phyloP scores from a whole-genome alignment of 2,329 filamentous ascomycete species.

The Beauveria caledonica region DNA sequence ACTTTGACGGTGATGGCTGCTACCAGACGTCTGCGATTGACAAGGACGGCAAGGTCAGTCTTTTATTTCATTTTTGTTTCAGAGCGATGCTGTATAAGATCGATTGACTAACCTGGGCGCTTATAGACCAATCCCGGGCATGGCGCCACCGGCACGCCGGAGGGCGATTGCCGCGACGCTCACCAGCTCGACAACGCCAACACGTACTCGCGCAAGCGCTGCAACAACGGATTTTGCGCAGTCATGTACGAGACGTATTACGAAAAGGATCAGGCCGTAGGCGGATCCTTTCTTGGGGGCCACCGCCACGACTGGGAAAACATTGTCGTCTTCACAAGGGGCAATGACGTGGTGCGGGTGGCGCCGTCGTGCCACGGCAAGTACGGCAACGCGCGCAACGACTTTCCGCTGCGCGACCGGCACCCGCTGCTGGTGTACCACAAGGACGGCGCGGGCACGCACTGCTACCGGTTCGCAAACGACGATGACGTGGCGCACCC shows the following conservation, averaged over 20 bases:
- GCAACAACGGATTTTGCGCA: slow-evolving; percentile 27
- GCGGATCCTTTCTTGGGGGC: slow-evolving; percentile 23
- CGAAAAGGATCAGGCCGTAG: slow-evolving; percentile 34
- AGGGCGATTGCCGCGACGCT: slow-evolving; percentile 23
- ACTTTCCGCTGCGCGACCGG: slow-evolving; percentile 16
- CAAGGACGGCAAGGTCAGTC: slow-evolving; percentile 21
- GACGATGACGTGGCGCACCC: slow-evolving; percentile 17
- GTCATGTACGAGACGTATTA: slow-evolving; percentile 31
- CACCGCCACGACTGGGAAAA: slow-evolving; percentile 37
- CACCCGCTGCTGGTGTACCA: slow-evolving; percentile 22
- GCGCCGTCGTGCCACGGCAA: slow-evolving; percentile 22
- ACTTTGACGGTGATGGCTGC: slow-evolving; percentile 33
- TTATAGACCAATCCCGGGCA: slow-evolving; percentile 21
- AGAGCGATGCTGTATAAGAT: background rate
- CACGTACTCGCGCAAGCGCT: slow-evolving; percentile 23
- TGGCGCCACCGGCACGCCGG: slow-evolving; percentile 20
- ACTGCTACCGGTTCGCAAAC: slow-evolving; percentile 25
- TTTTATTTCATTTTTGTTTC: background rate
- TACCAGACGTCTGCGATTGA: slow-evolving; percentile 40
- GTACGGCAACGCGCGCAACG: slow-evolving; percentile 18
- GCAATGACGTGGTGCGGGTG: slow-evolving; percentile 19
- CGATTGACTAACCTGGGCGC: background rate
- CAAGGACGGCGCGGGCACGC: slow-evolving; percentile 22
- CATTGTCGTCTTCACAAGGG: slow-evolving; percentile 25
- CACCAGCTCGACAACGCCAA: slow-evolving; percentile 24